Base-by-base conservation (phyloP, 192 early-diverging fungal species). In the Backusella parvicylindrica region DNA sequence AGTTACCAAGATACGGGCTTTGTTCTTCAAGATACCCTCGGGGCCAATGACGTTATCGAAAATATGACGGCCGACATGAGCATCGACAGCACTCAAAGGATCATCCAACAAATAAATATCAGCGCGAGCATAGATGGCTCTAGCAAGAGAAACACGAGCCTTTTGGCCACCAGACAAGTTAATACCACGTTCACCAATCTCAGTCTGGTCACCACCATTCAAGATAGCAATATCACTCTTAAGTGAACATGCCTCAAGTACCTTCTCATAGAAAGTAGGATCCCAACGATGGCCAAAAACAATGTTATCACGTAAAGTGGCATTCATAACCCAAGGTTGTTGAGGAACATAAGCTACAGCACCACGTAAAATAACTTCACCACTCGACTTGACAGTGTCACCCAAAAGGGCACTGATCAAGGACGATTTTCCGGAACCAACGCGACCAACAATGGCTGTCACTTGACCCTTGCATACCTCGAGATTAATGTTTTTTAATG, bases 311-410 rank as follows among this genome's bases (percentile, higher is more conserved):
- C 94, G 87, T 53, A 99, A 73, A 15, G 94, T 95, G n/a, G 91
- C 91, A 76, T 99, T 99, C 90, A 96, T 93, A 49, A 99, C 93
- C 97, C 97, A 99, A 2, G 98, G 89, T 56, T 82, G 89, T 78
- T 94, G 93, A 18, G 89, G 83, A n/a, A 90, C 93, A 78, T 94
- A 93, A 5, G 94, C 92, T 35, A 92, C 84, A 31, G 82, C 80
- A 26, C 86, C 86, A 36, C 90, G 86, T 11, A 98, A 71, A 21
- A 76, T 80, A 4, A 95, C 93, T 9, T 87, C 76, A 35, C 94
- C 95, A 12, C 64, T 53, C 5, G 83, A 66, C 66, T 88, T 91
- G 71, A 90, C 88, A 87, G 96, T 98, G 76, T 99, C 97, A 47
- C 96, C 97, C 12, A 98, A 81, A 28, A 98, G 72, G 2, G 94